These are phyloP conservation scores for Sonneratia caseolaris DNA, from an alignment of 345 rosid genomes.

Conservation along the genomic window DNA sequence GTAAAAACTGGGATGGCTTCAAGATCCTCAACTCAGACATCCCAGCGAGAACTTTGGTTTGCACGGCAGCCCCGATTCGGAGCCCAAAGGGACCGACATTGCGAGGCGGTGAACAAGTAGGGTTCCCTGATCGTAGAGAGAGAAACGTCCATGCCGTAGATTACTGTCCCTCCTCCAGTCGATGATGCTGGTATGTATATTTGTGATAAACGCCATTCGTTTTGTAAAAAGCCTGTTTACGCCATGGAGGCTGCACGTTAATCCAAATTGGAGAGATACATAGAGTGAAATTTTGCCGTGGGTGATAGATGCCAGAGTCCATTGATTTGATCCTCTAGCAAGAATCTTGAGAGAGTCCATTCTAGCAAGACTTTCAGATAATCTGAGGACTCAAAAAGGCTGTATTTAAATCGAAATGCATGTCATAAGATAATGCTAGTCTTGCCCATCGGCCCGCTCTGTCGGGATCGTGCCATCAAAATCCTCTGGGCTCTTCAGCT, in stretches of 20 bases:
- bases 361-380: background rate
- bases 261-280: constrained; percentile 6
- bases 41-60: constrained; percentile 9
- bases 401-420: background rate
- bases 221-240: constrained; percentile 17
- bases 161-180: constrained; percentile 55
- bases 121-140: no score
- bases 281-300: background rate
- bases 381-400: background rate
- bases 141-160: no score
- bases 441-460: no score
- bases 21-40: background rate
- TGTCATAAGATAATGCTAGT: no score
- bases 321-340: background rate
- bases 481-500: no score
- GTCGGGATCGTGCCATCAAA: no score
- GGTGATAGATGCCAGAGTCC: background rate
- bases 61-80: constrained; percentile 25
- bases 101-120: constrained; percentile 10
- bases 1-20: no score
- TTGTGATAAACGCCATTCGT: constrained; percentile 18
- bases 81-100: constrained; percentile 20
- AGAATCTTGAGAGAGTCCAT: background rate
- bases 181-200: constrained; percentile 49
- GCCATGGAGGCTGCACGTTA: constrained; percentile 19